Evolutionary conservation across 257 asterid genomes (phyloP), one percentile per base, ranked within the genome.

Genomic region (Lantana camara): DNA sequence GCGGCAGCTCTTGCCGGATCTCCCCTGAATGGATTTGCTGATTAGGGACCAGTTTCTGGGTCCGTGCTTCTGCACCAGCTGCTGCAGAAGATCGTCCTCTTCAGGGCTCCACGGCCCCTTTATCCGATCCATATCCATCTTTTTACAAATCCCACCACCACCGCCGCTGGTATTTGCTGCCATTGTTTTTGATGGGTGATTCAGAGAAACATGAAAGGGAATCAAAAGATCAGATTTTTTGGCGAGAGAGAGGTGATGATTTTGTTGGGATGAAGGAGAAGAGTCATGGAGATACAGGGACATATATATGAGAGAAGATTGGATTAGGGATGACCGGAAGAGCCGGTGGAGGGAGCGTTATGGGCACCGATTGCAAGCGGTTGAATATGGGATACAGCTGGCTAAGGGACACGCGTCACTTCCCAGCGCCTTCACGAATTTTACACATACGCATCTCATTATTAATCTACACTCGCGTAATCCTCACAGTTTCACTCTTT

Each of bases 71-170:
- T 87, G 91, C 23, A 92, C 97, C 0, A 92, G 94, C 13, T 78
- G 88, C 53, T 80, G 90, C 15, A 92, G 21, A 1, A 76, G 79
- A 19, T 85, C 94, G 56, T 92, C 98, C 37, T 92, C 98, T 27
- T 89, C 96, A 1, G 96, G 95, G 64, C 97, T 89, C 98, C 98
- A 93, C 1, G 98, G 98, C 3, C 98, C 97, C 70, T 87, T 93
- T 74, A 87, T 84, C 66, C 96, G 96, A 85, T 89, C 98, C 74
- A 67, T 40, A 69, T 83, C 94, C 67, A 70, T 73, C 70, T 79
- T 83, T 23, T 40, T 59, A n/a, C 34, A 24, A 9, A 29, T 1
- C 20, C 22, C 64, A 7, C 41, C 30, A 15, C 55, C 70, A 9
- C 44, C 30, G 13, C 54, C 69, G 4, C 5, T 41, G 3, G 42